phyloP scores from a whole-genome alignment of 169 alveolate genomes.

The Plasmodium malariae region DNA sequence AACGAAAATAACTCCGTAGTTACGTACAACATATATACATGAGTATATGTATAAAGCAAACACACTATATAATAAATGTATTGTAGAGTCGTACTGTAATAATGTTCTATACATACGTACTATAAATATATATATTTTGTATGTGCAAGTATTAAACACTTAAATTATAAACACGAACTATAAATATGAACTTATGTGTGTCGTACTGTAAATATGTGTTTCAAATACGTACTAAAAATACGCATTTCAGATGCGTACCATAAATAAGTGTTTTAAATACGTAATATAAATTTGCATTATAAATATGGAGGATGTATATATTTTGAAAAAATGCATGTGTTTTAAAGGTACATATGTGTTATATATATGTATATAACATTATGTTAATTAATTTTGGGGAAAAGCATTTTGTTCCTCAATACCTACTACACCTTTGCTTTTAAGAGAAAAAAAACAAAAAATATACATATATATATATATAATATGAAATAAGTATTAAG shows the following conservation, averaged over 20 bases:
- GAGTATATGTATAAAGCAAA: no score
- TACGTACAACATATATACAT: no score
- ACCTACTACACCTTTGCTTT: constrained; percentile 20
- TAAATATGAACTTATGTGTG: not conserved
- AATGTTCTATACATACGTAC: constrained; percentile 4
- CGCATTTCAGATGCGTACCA: constrained; percentile 6
- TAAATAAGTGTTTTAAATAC: not conserved
- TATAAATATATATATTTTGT: not conserved
- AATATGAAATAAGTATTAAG: not conserved
- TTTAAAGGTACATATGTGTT: constrained; percentile 1
- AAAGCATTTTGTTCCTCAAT: constrained; percentile 6
- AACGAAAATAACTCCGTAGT: no score
- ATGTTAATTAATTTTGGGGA: constrained; percentile 2
- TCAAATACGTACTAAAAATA: not conserved
- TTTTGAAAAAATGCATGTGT: no score
- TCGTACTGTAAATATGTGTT: constrained; percentile 8
- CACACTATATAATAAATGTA: constrained; percentile 4
- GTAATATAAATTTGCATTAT: constrained; percentile 18
- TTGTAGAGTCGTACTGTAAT: constrained; percentile 4
- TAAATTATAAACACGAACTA: no score
- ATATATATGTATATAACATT: constrained; percentile 9
- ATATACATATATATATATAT: no score
- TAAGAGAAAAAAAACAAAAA: constrained; percentile 10
- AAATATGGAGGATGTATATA: not conserved
- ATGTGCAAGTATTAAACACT: no score